Percentiles rank a stretch among this genome's conserved stretches.
Evolutionary conservation across 2,329 filamentous ascomycete species (phyloP).

Genomic region (Sporothrix euskadiensis): DNA sequence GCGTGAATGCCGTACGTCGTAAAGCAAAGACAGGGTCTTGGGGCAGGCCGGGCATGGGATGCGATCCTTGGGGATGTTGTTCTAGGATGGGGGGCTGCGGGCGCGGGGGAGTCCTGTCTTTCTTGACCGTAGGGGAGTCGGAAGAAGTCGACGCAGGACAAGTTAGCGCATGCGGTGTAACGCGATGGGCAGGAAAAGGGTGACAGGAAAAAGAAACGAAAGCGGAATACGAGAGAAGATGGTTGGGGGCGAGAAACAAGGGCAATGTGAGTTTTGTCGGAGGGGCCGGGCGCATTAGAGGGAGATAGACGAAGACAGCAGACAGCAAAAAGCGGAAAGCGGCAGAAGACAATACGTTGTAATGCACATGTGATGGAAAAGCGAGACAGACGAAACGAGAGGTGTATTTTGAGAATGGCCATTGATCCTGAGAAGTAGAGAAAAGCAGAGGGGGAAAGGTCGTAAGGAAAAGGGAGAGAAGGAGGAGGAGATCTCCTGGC

Average conservation of each 20-base stretch:
- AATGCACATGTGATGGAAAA: conserved; percentile 2
- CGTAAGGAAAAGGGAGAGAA: background rate
- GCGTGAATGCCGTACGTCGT: background rate
- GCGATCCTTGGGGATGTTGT: background rate
- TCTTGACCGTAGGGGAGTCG: background rate
- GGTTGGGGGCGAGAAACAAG: background rate
- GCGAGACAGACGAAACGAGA: background rate
- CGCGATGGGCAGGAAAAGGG: conserved; percentile 1
- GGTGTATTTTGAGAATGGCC: background rate
- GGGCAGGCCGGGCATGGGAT: background rate
- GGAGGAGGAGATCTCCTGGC: background rate
- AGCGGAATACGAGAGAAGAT: conserved; percentile 13
- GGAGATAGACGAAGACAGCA: background rate
- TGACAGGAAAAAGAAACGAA: background rate
- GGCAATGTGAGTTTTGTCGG: background rate
- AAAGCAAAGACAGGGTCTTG: conserved; percentile 7
- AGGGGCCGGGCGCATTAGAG: background rate
- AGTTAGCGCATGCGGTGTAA: conserved; percentile 20
- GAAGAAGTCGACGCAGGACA: conserved; percentile 15
- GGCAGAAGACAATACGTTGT: background rate
- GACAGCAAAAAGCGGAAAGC: background rate
- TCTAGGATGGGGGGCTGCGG: background rate
- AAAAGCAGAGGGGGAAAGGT: background rate
- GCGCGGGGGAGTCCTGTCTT: conserved; percentile 9
- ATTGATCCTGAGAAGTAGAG: background rate